Conservation (phyloP, 768 basidiomycete genomes). For the Russula olivacea region DNA sequence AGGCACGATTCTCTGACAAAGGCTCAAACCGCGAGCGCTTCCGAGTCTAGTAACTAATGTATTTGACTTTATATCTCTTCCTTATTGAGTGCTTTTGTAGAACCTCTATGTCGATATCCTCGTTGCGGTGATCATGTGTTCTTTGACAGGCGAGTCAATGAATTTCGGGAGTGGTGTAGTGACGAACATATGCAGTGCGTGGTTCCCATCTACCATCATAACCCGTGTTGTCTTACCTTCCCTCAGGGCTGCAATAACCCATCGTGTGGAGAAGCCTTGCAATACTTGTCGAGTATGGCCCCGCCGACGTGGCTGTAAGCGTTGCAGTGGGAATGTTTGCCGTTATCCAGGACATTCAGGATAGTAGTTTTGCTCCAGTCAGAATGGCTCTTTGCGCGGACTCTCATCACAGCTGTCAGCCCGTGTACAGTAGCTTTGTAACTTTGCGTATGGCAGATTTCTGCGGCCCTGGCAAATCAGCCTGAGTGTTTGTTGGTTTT, state of each 20-base stretch:
- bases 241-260: background rate
- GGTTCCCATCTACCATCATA: background rate
- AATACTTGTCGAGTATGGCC: conserved; percentile 2
- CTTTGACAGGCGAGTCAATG: background rate
- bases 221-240: background rate
- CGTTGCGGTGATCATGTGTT: background rate
- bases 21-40: too few species aligned
- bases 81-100: background rate
- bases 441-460: background rate
- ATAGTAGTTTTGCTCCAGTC: background rate
- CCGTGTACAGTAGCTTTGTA: background rate
- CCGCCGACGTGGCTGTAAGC: background rate
- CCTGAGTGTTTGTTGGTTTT: background rate
- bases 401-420: background rate
- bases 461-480: background rate
- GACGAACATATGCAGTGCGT: conserved; percentile 2
- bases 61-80: background rate
- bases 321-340: background rate
- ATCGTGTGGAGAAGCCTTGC: background rate
- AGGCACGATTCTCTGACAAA: background rate
- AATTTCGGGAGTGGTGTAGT: conserved; percentile 13
- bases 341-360: background rate
- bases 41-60: background rate
- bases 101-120: background rate
- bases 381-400: background rate